phyloP scores from a whole-genome alignment of 768 basidiomycete species.

The Phaffia tasmanica region DNA sequence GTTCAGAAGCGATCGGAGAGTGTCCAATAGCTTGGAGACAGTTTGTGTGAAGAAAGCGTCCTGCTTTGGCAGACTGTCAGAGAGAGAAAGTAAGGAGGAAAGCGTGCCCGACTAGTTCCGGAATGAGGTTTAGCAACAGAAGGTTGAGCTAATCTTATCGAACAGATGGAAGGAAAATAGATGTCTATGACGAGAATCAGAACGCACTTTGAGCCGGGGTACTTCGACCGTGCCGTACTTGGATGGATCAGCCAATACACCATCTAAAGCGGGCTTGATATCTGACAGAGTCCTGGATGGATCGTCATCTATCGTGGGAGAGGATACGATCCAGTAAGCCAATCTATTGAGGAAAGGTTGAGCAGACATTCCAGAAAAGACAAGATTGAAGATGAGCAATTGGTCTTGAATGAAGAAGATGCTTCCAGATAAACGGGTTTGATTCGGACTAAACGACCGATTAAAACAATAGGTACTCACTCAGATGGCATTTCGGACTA shows the following conservation, averaged over 20 bases:
- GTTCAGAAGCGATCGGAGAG: slow-evolving; percentile 75
- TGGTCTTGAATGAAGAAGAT: background rate
- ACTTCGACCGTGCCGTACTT: slow-evolving; percentile 52
- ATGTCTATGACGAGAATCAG: background rate
- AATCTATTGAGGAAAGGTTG: slow-evolving; percentile 39
- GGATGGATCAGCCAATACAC: slow-evolving; percentile 34
- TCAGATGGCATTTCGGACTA: slow-evolving; percentile 20
- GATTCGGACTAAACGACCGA: too few species aligned
- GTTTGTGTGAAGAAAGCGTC: slow-evolving; percentile 75
- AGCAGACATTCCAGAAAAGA: background rate
- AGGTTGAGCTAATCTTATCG: background rate
- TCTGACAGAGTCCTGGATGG: slow-evolving; percentile 64
- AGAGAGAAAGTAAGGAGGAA: slow-evolving; percentile 72
- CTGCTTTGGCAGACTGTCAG: slow-evolving; percentile 85
- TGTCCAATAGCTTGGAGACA: slow-evolving; percentile 88
- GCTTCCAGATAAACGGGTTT: too few species aligned
- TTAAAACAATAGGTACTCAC: background rate
- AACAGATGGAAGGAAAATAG: background rate
- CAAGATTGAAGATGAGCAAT: slow-evolving; percentile 1
- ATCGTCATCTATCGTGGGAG: slow-evolving; percentile 70
- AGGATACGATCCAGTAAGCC: slow-evolving; percentile 82
- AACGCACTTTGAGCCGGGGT: slow-evolving; percentile 76
- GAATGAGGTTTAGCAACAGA: background rate
- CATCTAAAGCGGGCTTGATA: slow-evolving; percentile 46
- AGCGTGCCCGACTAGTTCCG: slow-evolving; percentile 73